Evolutionary conservation across 305 asterid species (phyloP), one percentile per base, ranked within the genome.

Genomic region (Stenogyne calaminthoides): DNA sequence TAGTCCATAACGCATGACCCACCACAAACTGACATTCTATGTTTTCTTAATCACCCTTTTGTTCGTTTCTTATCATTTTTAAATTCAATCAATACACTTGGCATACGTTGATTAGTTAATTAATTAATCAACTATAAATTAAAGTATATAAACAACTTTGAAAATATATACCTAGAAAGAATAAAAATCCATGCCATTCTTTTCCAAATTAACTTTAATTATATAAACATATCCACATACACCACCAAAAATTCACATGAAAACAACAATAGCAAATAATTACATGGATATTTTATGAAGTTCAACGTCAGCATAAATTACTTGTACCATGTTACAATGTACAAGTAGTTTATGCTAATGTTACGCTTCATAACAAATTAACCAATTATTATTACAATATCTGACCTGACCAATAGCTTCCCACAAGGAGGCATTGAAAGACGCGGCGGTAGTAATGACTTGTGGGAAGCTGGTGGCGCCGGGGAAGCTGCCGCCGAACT

Each of bases 391-490:
- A 27, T 27, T 27, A 27, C 2, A 3, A 32, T 42, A 65, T 70
- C 69, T 86, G 46, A 92, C 98, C 90, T 86, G 88, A 74, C 97
- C 98, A 67, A 92, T 88, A 32, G 88, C 83, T 73, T 88, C 87
- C 98, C 98, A 92, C 74, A 92, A 74, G 0, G 92, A 77, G 46
- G 86, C 76, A 62, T 92, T 88, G 76, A 87, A 92, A 1, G 98
- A 84, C 68, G 98, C 92, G 1, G 91, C 96, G 2, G 94, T 83
- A 71, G 92, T 86, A 80, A 92, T 92, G 18, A 92, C 97, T 69
- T 92, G 98, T 2, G 98, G 98, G 47, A 92, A 92, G 63, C 91
- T 86, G 72, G 98, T 92, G 80, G 96, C 98, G 6, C 92, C 86
- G 67, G 94, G 92, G 69, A 82, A 86, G 5, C 68, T 57, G 7